Conservation (phyloP, 1,139 yeast species). For the Saccharomyces hybrid region DNA sequence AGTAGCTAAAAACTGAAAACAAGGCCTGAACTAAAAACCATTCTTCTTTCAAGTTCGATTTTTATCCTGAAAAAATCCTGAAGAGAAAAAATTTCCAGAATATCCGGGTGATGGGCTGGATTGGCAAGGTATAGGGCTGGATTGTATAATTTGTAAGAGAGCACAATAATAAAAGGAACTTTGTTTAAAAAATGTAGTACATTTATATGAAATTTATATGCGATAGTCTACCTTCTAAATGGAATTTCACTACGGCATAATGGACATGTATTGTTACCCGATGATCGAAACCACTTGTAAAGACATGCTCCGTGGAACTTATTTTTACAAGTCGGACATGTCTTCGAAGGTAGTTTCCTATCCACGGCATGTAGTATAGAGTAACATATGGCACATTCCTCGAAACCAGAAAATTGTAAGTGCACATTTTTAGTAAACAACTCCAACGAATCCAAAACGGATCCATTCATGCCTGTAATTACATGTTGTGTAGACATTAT, state of each 20-base stretch:
- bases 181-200: not conserved
- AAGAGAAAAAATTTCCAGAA: not conserved
- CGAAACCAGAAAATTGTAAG: slow-evolving; percentile 83
- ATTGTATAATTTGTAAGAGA: no score
- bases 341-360: slow-evolving; percentile 81
- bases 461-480: slow-evolving; percentile 63
- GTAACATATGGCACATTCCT: slow-evolving; percentile 95
- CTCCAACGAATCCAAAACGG: slow-evolving; percentile 74
- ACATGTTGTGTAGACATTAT: slow-evolving; percentile 81
- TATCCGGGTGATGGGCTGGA: not conserved
- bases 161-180: no score
- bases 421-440: slow-evolving; percentile 74
- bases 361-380: slow-evolving; percentile 80
- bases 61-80: not conserved
- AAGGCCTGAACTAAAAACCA: not conserved
- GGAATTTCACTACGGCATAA: slow-evolving; percentile 77
- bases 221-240: slow-evolving; percentile 33
- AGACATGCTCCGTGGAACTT: slow-evolving; percentile 96
- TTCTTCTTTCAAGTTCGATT: not conserved
- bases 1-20: not conserved
- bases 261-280: slow-evolving; percentile 89
- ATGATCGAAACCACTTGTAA: slow-evolving; percentile 94
- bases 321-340: slow-evolving; percentile 84
- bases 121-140: not conserved
- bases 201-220: not conserved